Base-by-base conservation (phyloP, 352 stramenopile species). In the Phytopythium cucurbitacearum region DNA sequence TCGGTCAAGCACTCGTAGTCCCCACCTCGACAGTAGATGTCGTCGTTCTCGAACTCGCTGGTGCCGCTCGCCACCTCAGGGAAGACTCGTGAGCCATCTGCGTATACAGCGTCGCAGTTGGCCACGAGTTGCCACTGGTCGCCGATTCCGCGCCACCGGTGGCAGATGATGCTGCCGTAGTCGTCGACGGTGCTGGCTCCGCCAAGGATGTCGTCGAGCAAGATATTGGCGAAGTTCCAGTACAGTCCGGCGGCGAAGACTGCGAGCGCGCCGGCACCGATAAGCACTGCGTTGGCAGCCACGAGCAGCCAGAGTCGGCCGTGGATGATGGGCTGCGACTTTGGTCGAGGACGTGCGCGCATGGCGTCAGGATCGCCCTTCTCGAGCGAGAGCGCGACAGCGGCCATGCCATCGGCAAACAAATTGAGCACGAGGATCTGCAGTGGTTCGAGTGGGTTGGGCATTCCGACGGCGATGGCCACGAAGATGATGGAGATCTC, bases 361-460 rank as follows among this genome's bases (percentile, higher is more conserved):
- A 73, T 73, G 16, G 41, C 54, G 33, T 39, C 40, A 1, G 62
- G 62, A 35, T 73, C 65, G 9, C 61, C 65, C 51, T 68, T 73
- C 52, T 73, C 65, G 7, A 73, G 59, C 3, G 54, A 66, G 15
- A 73, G 21, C 44, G 65, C 65, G 5, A 73, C 64, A 1, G 68
- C 68, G 0, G 68, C 64, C 59, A 72, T 72, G n/a, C 68, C 68
- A 35, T 98, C 94, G 71, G 97, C 97, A 65, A 98, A 97, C 28
- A 98, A 64, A 64, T 98, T 98, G 21, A 98, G 83, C 86, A 94
- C 97, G 16, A 98, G 67, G 85, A 98, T 96, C 79, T 97, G 94
- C 5, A 98, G 83, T 21, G 91, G 87, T 53, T 93, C 96, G 21
- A 98, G 67, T n/a, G 90, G 90, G 40, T 71, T 76, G 16, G 67